Conservation (phyloP, 2,329 filamentous ascomycete genomes). For the Trichoderma koningii region DNA sequence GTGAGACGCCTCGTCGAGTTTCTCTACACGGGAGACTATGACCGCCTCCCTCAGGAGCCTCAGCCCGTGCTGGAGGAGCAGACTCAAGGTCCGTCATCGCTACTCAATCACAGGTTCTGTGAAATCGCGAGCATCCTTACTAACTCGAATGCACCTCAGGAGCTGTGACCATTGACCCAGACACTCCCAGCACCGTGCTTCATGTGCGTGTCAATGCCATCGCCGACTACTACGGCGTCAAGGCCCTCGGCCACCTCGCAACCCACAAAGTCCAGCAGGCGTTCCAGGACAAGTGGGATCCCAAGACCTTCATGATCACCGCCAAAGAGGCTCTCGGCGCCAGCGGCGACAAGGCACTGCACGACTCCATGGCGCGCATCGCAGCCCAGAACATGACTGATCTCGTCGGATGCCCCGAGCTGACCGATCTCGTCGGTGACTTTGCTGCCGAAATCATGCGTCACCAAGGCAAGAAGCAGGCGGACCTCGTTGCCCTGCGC, state of each 20-base stretch:
- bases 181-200: conserved; percentile 21
- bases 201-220: conserved; percentile 33
- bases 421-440: conserved; percentile 9
- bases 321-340: conserved; percentile 12
- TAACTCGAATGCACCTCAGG: no score
- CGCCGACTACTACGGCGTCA: conserved; percentile 31
- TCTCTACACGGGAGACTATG: conserved; percentile 32
- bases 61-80: background rate
- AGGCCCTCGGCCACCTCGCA: conserved; percentile 26
- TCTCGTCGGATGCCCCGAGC: background rate
- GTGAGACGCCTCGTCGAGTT: conserved; percentile 32
- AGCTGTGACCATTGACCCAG: background rate
- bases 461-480: background rate
- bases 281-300: conserved; percentile 11
- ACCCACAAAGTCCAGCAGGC: conserved; percentile 25
- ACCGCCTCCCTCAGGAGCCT: background rate
- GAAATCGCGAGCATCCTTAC: no score
- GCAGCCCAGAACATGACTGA: conserved; percentile 5
- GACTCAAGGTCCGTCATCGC: background rate
- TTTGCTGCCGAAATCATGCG: conserved; percentile 5
- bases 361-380: conserved; percentile 6
- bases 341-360: conserved; percentile 19
- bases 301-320: background rate
- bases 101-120: no score
- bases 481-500: background rate